These are phyloP conservation scores for Suillus bovinus DNA, from an alignment of 768 basidiomycete genomes.

Conservation along the genomic window DNA sequence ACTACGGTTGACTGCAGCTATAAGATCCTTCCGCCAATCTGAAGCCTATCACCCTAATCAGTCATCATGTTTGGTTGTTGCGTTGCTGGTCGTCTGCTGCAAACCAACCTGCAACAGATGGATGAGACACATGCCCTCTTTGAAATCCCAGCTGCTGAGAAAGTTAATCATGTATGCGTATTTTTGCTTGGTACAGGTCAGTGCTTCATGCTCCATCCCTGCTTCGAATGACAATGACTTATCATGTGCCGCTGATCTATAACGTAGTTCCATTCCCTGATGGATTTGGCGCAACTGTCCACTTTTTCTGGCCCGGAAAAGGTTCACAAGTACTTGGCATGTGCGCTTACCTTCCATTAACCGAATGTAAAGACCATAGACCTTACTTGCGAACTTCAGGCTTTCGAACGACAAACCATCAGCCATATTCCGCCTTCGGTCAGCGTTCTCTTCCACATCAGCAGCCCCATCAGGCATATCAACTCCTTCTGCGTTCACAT, in stretches of 20 bases:
- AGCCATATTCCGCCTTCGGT: conserved; percentile 81
- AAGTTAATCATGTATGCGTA: conserved; percentile 84
- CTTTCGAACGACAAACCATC: conserved; percentile 89
- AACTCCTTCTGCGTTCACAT: conserved; percentile 34
- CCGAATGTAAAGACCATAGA: neutral
- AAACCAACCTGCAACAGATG: conserved; percentile 79
- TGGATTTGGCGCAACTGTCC: conserved; percentile 81
- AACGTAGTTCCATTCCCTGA: conserved; percentile 73
- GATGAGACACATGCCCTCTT: conserved; percentile 85
- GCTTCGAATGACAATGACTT: conserved; percentile 62
- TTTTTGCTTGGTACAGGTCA: conserved; percentile 78
- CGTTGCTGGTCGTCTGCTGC: conserved; percentile 74
- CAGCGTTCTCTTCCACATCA: conserved; percentile 49
- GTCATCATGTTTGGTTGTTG: conserved; percentile 73
- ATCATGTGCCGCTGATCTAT: neutral
- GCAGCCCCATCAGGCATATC: conserved; percentile 31
- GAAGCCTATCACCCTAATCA: neutral
- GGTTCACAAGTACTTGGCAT: conserved; percentile 86
- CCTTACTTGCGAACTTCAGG: conserved; percentile 40
- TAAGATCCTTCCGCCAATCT: neutral
- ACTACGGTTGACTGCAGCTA: neutral
- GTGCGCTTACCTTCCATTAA: conserved; percentile 44
- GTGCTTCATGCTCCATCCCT: conserved; percentile 18
- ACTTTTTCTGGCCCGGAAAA: conserved; percentile 84
- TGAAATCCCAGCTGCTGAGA: conserved; percentile 66